phyloP scores from a whole-genome alignment of 768 basidiomycete genomes.

The Boletus insuetus region DNA sequence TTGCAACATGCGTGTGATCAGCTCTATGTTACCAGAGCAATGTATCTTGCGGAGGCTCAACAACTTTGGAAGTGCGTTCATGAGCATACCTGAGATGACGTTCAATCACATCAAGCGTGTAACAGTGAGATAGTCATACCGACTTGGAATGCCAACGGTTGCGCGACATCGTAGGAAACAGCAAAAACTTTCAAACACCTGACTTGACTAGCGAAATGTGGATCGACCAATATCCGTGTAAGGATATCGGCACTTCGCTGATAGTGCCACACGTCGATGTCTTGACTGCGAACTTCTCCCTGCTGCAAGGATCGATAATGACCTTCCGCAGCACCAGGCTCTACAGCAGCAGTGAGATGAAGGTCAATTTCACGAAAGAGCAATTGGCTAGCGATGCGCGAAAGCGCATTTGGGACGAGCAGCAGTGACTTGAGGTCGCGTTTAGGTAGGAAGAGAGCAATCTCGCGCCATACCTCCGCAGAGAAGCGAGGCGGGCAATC shows the following conservation, averaged over 20 bases:
- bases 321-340: conserved; percentile 18
- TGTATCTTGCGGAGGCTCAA: conserved; percentile 57
- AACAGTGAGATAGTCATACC: conserved; percentile 35
- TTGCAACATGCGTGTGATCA: conserved; percentile 50
- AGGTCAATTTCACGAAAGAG: conserved; percentile 65
- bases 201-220: conserved; percentile 55
- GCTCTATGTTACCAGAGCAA: conserved; percentile 54
- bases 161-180: conserved; percentile 44
- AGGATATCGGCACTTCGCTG: conserved; percentile 71
- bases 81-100: conserved; percentile 53
- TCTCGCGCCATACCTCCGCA: conserved; percentile 69
- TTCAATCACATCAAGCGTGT: not conserved
- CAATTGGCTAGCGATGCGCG: conserved; percentile 64
- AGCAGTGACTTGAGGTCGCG: conserved; percentile 65
- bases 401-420: conserved; percentile 62
- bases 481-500: conserved; percentile 54
- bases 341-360: conserved; percentile 47
- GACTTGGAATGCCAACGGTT: conserved; percentile 60
- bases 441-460: conserved; percentile 58
- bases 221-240: conserved; percentile 60
- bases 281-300: conserved; percentile 20
- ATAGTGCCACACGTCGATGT: conserved; percentile 46
- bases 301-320: conserved; percentile 10
- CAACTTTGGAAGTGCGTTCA: conserved; percentile 64
- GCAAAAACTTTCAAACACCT: conserved; percentile 59